phyloP scores from a whole-genome alignment of 2,329 filamentous ascomycete genomes.

The Fusarium oxysporum region DNA sequence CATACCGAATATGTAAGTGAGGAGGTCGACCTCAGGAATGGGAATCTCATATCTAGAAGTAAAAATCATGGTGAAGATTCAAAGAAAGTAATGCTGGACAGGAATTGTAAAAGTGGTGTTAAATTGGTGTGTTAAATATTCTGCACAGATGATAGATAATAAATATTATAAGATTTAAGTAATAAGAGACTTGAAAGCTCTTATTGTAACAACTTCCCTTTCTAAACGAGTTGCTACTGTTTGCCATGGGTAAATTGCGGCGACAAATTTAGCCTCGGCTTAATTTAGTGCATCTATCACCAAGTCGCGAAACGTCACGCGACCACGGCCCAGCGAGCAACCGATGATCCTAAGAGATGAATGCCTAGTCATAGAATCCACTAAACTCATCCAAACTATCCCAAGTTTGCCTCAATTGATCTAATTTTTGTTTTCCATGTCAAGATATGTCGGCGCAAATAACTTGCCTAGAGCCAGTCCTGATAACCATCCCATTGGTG shows the following conservation, averaged over 20 bases:
- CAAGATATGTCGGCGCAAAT: neutral
- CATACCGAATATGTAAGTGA: neutral
- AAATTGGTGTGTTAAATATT: fast-evolving
- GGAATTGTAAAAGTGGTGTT: fast-evolving
- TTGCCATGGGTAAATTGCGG: neutral
- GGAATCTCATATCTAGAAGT: neutral
- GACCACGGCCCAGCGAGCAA: neutral
- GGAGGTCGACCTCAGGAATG: neutral
- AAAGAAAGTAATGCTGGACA: fast-evolving
- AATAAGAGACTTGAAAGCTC: fast-evolving
- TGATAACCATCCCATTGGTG: too few relatives aligned
- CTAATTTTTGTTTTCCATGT: fast-evolving
- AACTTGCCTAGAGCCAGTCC: too few relatives aligned
- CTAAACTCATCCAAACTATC: neutral
- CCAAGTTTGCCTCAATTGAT: fast-evolving
- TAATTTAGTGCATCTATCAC: neutral
- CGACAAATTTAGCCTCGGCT: neutral
- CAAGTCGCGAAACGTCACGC: neutral
- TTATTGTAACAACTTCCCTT: fast-evolving
- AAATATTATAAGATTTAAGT: neutral
- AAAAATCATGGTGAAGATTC: neutral
- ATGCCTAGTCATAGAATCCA: fast-evolving
- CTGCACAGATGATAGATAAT: fast-evolving
- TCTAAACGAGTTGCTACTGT: fast-evolving
- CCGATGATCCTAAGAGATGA: fast-evolving